Conservation (phyloP, 148 eudicot genomes). For the Amaranthus palmeri region DNA sequence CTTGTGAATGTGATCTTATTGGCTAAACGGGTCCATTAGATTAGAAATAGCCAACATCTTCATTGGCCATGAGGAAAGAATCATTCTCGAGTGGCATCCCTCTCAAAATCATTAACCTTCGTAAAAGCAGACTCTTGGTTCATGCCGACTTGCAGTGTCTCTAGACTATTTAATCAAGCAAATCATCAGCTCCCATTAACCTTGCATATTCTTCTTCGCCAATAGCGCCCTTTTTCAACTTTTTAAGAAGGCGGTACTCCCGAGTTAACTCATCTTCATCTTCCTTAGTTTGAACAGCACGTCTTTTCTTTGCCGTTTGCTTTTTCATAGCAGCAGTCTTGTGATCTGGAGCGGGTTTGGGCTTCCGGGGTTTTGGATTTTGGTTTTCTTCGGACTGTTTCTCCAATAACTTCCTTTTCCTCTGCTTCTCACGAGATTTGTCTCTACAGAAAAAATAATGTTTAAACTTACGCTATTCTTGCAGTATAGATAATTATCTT, state of each 20-base stretch:
- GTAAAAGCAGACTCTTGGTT: neutral
- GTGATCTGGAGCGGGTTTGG: constrained; percentile 34
- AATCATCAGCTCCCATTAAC: constrained; percentile 76
- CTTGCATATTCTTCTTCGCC: constrained; percentile 69
- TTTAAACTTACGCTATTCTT: neutral
- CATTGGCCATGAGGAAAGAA: neutral
- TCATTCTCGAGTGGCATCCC: neutral
- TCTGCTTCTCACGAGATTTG: constrained; percentile 94
- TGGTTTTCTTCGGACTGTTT: constrained; percentile 50
- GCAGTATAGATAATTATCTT: neutral
- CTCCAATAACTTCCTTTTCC: constrained; percentile 68
- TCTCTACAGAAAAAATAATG: constrained; percentile 41
- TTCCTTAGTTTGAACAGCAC: constrained; percentile 62
- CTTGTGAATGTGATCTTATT: too few species aligned
- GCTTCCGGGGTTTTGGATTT: constrained; percentile 37
- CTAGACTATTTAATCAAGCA: constrained; percentile 29
- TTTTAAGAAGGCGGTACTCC: constrained; percentile 73
- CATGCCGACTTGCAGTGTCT: neutral
- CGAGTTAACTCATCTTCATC: constrained; percentile 70
- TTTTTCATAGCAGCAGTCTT: constrained; percentile 42
- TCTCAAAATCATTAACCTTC: neutral
- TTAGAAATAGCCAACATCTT: neutral
- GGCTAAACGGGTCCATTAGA: neutral
- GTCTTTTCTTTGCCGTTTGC: constrained; percentile 85
- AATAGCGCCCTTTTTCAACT: constrained; percentile 74